A percentile compares a stretch with the other conserved stretches of the same genome.
These are phyloP conservation scores for Bolboschoenus planiculmis DNA, from an alignment of 176 grass and related monocot genomes.

Conservation along the genomic window DNA sequence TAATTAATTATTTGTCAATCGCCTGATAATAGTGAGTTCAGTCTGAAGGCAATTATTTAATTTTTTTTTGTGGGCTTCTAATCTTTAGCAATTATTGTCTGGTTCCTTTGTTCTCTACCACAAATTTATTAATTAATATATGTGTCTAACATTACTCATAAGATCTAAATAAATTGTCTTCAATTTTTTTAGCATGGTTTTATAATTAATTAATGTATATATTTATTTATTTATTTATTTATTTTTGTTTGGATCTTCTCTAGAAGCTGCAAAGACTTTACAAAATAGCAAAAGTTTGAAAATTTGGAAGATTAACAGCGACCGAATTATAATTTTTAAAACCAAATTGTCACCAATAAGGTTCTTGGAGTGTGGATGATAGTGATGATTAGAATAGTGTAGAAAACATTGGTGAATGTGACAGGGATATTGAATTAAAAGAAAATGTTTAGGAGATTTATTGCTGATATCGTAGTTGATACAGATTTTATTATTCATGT, in stretches of 20 bases:
- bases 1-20: background rate
- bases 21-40: background rate
- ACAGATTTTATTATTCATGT: too few species aligned
- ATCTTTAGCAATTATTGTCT: background rate
- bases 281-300: background rate
- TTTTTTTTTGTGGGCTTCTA: background rate
- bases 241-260: background rate
- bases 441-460: too few species aligned
- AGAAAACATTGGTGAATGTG: background rate
- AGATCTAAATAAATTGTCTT: background rate
- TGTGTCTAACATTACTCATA: background rate
- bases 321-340: background rate
- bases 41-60: background rate
- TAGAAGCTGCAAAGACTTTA: background rate
- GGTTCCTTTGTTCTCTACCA: background rate
- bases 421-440: background rate
- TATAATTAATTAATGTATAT: background rate
- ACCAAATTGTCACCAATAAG: background rate
- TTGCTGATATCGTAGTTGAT: too few species aligned
- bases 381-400: background rate
- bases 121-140: background rate
- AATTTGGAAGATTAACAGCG: background rate
- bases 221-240: background rate
- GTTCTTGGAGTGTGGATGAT: background rate
- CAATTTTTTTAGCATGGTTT: background rate